Conservation (phyloP, 208 protist genomes). For the Strigomonas galati region DNA sequence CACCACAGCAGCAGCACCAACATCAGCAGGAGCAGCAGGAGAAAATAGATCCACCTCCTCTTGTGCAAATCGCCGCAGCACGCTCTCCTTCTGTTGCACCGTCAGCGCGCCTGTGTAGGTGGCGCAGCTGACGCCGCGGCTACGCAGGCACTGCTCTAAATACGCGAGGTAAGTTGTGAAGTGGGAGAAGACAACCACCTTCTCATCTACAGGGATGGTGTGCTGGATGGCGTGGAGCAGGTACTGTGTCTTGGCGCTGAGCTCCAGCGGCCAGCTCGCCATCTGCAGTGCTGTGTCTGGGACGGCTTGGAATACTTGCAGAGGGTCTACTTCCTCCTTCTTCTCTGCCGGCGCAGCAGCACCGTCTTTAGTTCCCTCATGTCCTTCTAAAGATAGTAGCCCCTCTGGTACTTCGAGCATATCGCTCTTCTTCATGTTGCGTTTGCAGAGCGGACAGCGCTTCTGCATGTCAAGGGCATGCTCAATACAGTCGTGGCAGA, state of each 20-base stretch:
- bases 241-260: slow-evolving; percentile 66
- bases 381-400: background rate
- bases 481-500: slow-evolving; percentile 62
- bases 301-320: background rate
- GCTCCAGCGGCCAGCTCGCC: slow-evolving; percentile 31
- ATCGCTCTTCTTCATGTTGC: slow-evolving; percentile 18
- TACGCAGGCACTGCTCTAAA: slow-evolving; percentile 65
- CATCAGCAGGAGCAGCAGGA: background rate
- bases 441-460: slow-evolving; percentile 61
- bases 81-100: slow-evolving; percentile 48
- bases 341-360: background rate
- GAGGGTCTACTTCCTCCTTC: background rate
- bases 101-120: slow-evolving; percentile 50
- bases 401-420: slow-evolving; percentile 33
- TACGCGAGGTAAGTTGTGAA: slow-evolving; percentile 93
- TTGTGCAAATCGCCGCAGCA: slow-evolving; percentile 41
- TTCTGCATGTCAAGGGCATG: slow-evolving; percentile 38
- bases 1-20: background rate
- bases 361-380: slow-evolving; percentile 1
- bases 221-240: slow-evolving; percentile 35
- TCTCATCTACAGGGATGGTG: slow-evolving; percentile 44
- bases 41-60: background rate
- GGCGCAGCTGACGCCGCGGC: slow-evolving; percentile 30
- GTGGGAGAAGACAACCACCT: slow-evolving; percentile 93
- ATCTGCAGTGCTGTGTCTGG: background rate